Evolutionary conservation across 306 rosid species (phyloP).

Genomic region (Trifolium pratense): DNA sequence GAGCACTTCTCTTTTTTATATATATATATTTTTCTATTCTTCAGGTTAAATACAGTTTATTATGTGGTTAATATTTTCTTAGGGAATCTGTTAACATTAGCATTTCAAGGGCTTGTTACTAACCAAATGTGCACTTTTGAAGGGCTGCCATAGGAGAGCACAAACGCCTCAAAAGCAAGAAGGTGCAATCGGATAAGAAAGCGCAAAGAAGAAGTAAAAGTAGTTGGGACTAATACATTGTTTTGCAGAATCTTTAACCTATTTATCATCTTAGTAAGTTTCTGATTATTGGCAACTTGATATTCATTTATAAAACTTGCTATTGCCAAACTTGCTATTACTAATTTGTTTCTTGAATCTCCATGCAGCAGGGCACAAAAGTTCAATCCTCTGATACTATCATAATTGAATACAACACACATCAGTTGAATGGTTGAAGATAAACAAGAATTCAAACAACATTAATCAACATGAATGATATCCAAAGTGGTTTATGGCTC

Average conservation of each 20-base stretch:
- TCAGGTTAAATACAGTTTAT: conserved; percentile 8
- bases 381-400: conserved; percentile 26
- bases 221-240: conserved; percentile 71
- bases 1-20: conserved; percentile 31
- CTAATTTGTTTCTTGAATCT: conserved; percentile 21
- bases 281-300: conserved; percentile 22
- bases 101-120: conserved; percentile 34
- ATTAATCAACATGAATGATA: conserved; percentile 29
- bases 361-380: conserved; percentile 30
- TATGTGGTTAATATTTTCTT: conserved; percentile 2
- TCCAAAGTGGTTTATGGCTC: conserved; percentile 11
- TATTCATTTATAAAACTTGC: conserved; percentile 28
- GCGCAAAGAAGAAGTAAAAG: conserved; percentile 77
- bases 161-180: conserved; percentile 91
- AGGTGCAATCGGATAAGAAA: conserved; percentile 78
- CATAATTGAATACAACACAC: conserved; percentile 21
- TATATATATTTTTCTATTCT: conserved; percentile 2
- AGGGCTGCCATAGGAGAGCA: conserved; percentile 95
- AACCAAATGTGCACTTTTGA: conserved; percentile 39
- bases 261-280: conserved; percentile 42
- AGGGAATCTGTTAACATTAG: conserved; percentile 29
- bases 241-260: conserved; percentile 23
- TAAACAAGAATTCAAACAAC: conserved; percentile 11
- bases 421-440: conserved; percentile 18
- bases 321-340: conserved; percentile 14